phyloP scores from a whole-genome alignment of 2,329 filamentous ascomycete species.

The Arthrobotrys conoides region DNA sequence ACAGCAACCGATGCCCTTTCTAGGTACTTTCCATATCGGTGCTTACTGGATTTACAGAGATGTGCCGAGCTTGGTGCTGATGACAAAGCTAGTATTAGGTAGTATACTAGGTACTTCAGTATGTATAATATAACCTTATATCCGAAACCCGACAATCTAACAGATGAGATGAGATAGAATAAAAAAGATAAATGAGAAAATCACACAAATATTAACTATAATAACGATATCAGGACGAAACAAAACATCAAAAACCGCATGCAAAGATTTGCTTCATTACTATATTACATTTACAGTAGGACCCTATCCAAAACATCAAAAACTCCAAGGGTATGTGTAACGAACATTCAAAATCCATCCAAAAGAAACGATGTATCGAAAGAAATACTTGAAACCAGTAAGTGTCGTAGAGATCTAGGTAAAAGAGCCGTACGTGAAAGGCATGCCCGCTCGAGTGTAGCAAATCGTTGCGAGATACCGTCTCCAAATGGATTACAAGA shows the following conservation, averaged over 20 bases:
- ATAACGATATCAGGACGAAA: not conserved
- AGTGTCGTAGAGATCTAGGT: slow-evolving; percentile 19
- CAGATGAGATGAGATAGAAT: too few species aligned
- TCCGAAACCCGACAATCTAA: too few species aligned
- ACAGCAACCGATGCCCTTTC: too few species aligned
- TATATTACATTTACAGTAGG: slow-evolving; percentile 38
- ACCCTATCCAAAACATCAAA: slow-evolving; percentile 34
- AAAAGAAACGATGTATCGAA: slow-evolving; percentile 28
- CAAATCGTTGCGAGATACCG: slow-evolving; percentile 15
- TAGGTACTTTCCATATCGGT: not conserved
- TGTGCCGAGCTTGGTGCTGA: too few species aligned
- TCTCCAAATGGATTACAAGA: not conserved
- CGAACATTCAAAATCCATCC: slow-evolving; percentile 33
- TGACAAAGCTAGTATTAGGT: too few species aligned
- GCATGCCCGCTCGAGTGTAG: not conserved
- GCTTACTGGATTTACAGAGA: too few species aligned
- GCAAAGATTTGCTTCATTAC: slow-evolving; percentile 46
- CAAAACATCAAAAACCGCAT: not conserved
- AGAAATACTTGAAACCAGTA: not conserved
- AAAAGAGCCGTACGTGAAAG: slow-evolving; percentile 1
- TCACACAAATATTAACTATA: not conserved
- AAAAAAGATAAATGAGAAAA: too few species aligned
- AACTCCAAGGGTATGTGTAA: slow-evolving; percentile 55
- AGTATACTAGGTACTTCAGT: too few species aligned
- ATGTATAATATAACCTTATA: too few species aligned